phyloP scores from a whole-genome alignment of 306 rosid genomes.

The Erythrophleum fordii region DNA sequence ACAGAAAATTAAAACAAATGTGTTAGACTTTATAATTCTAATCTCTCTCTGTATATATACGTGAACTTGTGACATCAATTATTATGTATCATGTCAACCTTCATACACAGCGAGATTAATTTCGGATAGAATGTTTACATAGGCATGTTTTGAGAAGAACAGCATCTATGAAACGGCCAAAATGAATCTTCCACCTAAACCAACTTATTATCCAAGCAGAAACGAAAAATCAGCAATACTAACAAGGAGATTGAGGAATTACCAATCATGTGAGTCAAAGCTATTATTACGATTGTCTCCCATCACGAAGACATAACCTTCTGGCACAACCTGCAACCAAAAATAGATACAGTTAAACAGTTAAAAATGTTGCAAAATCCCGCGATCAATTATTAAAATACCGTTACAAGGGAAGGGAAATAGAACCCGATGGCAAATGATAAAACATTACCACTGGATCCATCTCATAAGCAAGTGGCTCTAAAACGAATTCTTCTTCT shows the following conservation, averaged over 20 bases:
- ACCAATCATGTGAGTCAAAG: conserved; percentile 96
- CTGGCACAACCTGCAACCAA: conserved; percentile 82
- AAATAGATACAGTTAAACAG: background rate
- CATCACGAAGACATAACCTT: conserved; percentile 91
- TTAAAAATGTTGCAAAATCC: conserved; percentile 8
- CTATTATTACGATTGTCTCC: conserved; percentile 97
- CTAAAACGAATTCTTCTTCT: conserved; percentile 72
- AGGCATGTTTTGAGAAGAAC: conserved; percentile 44
- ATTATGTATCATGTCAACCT: background rate
- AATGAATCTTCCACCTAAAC: conserved; percentile 33
- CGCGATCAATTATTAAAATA: conserved; percentile 13
- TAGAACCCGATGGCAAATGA: background rate
- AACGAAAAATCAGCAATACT: conserved; percentile 36
- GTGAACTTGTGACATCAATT: background rate
- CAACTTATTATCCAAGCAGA: conserved; percentile 17
- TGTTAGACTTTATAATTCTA: conserved; percentile 31
- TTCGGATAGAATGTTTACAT: conserved; percentile 40
- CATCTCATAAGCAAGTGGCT: conserved; percentile 89
- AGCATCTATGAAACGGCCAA: conserved; percentile 40
- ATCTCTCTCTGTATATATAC: background rate
- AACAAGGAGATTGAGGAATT: conserved; percentile 37
- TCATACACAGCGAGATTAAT: background rate
- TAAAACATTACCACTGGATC: conserved; percentile 60
- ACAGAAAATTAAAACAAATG: conserved; percentile 30
- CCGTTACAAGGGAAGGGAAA: background rate